Evolutionary conservation across 148 eudicot genomes (phyloP), one percentile per base, ranked within the genome.

Genomic region (Nepenthes gracilis): DNA sequence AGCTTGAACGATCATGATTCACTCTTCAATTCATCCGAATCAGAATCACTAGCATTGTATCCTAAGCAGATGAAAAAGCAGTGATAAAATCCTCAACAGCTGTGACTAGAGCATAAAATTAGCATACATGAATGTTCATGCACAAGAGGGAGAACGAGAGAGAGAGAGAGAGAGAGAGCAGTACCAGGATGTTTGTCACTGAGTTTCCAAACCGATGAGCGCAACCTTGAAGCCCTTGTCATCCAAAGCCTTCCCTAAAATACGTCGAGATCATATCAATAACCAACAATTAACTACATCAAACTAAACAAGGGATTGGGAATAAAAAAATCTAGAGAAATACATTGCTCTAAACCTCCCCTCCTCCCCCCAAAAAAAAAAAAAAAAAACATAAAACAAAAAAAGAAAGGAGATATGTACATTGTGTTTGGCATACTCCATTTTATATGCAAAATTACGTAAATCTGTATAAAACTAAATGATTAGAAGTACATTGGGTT

Each of bases 31-130:
- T 82, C 90, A 60, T 87, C 91, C 32, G 97, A 90, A 72, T 90
- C 95, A 5, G 97, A 84, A 77, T 90, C 97, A 77, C 95, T 90
- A 52, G 87, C 91, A 83, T 86, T 85, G 71, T 90, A 90, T 67
- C 97, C 97, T 90, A 55, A 8, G 12, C 36, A 9, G 2, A 33
- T 5, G 33, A 35, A 65, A 40, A 69, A 40, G 58, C 35, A 64
- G 37, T 57, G 35, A 32, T 38, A 60, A 52, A 66, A 40, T n/a
- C 57, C 15, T 52, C 35, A 13, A 58, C 6, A 33, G 35, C 48
- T 57, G 56, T 12, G 14, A 54, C 63, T 2, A 35, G 47, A 34
- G 33, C 47, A 35, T n/a, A n/a, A 54, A 36, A 66, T 43, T 59
- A 2, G 7, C 62, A 60, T 33, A 35, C 36, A 49, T 9, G 43